phyloP scores from a whole-genome alignment of 176 grass and related monocot genomes.

The Typha latifolia region DNA sequence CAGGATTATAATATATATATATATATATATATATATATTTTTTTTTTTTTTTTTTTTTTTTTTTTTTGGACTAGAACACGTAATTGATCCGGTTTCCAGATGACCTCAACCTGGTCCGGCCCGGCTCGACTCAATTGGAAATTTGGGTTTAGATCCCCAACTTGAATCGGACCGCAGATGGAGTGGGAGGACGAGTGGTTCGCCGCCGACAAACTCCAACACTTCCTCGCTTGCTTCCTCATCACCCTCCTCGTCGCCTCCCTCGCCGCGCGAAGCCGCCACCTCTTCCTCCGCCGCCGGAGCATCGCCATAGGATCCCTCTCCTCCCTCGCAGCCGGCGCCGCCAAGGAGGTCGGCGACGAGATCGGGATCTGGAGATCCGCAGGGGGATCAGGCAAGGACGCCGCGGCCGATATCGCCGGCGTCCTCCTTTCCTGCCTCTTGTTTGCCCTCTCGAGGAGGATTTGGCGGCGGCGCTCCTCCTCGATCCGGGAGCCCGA shows the following conservation, averaged over 20 bases:
- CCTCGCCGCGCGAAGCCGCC: slow-evolving; percentile 33
- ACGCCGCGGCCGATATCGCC: slow-evolving; percentile 55
- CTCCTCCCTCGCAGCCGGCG: slow-evolving; percentile 42
- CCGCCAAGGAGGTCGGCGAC: slow-evolving; percentile 68
- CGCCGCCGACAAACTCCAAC: slow-evolving; percentile 59
- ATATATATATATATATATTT: too few relatives aligned
- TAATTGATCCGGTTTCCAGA: too few relatives aligned
- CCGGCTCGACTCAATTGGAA: too few relatives aligned
- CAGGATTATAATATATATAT: too few relatives aligned
- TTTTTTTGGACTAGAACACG: too few relatives aligned
- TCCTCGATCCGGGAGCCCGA: slow-evolving; percentile 9
- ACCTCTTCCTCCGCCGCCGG: slow-evolving; percentile 30
- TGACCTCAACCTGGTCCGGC: too few relatives aligned
- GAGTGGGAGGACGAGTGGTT: slow-evolving; percentile 76
- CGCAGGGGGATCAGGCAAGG: slow-evolving; percentile 61
- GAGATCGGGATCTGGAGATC: slow-evolving; percentile 65
- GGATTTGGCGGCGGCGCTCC: slow-evolving; percentile 15
- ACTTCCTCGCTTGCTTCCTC: slow-evolving; percentile 61
- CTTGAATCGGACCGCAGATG: slow-evolving; percentile 22
- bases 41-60: too few relatives aligned
- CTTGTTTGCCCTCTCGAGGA: slow-evolving; percentile 12
- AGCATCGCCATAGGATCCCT: slow-evolving; percentile 39
- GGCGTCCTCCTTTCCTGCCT: slow-evolving; percentile 36
- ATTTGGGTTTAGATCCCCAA: too few relatives aligned
- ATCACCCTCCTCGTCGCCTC: slow-evolving; percentile 37